A percentile compares a stretch with the other conserved stretches of the same genome.
Evolutionary conservation across 768 basidiomycete species (phyloP).

Genomic region (Macrolepiota fuliginosa): DNA sequence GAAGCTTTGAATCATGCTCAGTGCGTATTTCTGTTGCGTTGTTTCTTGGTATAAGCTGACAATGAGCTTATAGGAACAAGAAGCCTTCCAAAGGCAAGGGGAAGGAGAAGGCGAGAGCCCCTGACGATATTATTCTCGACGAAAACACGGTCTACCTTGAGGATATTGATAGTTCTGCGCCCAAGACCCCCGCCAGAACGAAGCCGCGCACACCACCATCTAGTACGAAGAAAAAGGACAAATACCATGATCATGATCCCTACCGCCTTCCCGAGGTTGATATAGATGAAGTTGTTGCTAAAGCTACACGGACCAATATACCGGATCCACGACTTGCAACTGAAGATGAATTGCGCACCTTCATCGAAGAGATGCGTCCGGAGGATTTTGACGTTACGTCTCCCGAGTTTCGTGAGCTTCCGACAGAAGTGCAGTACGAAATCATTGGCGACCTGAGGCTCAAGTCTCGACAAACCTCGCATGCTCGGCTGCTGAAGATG

Average conservation of each 20-base stretch:
- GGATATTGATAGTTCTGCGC: constrained; percentile 61
- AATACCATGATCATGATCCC: constrained; percentile 81
- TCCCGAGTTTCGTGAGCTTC: constrained; percentile 85
- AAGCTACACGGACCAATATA: constrained; percentile 54
- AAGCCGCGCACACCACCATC: constrained; percentile 36
- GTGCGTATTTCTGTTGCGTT: constrained; percentile 39
- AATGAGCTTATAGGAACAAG: constrained; percentile 2
- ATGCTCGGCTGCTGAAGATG: constrained; percentile 91
- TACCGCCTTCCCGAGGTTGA: constrained; percentile 89
- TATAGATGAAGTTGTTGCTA: constrained; percentile 58
- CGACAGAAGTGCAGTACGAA: constrained; percentile 97
- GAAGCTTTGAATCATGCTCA: constrained; percentile 72
- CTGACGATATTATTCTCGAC: constrained; percentile 49
- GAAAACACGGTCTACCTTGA: constrained; percentile 86
- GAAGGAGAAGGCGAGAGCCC: constrained; percentile 36
- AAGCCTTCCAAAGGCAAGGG: constrained; percentile 26
- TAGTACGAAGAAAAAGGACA: constrained; percentile 55
- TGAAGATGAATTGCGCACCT: constrained; percentile 87
- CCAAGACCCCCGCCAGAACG: constrained; percentile 49
- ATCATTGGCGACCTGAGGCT: constrained; percentile 94
- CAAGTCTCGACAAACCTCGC: constrained; percentile 92
- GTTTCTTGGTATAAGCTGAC: not conserved
- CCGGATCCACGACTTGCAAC: constrained; percentile 95
- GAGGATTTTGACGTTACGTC: constrained; percentile 94
- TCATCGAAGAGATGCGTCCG: constrained; percentile 95